phyloP scores from a whole-genome alignment of 176 grass and related monocot species.

The Avena eriantha region DNA sequence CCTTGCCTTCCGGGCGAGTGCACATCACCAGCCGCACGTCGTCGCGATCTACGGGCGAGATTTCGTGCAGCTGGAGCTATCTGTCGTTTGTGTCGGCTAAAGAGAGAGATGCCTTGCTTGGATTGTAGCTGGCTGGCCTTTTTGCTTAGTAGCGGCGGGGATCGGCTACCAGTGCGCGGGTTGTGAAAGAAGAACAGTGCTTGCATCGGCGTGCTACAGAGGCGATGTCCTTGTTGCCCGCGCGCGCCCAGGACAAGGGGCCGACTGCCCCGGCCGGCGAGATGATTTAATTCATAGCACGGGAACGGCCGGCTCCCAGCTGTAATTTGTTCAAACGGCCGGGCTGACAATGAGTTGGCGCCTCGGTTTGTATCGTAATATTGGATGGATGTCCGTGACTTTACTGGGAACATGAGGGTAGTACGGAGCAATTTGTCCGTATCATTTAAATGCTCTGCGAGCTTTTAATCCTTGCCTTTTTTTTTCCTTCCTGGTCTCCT shows the following conservation, averaged over 20 bases:
- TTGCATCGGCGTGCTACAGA: slow-evolving; percentile 49
- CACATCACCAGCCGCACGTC: not conserved
- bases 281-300: slow-evolving; percentile 1
- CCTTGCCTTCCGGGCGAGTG: slow-evolving; percentile 1
- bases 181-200: slow-evolving; percentile 37
- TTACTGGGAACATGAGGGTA: slow-evolving; percentile 26
- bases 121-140: slow-evolving; percentile 38
- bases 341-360: slow-evolving; percentile 21
- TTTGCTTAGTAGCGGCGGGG: not conserved
- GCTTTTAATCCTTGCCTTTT: not conserved
- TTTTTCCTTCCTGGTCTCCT: not conserved
- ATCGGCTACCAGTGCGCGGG: not conserved
- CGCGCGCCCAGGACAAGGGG: not conserved
- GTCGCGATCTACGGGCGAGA: slow-evolving; percentile 38
- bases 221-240: slow-evolving; percentile 16
- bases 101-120: slow-evolving; percentile 46
- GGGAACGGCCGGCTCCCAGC: slow-evolving; percentile 15
- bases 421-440: slow-evolving; percentile 40
- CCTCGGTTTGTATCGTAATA: slow-evolving; percentile 4
- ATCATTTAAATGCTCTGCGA: slow-evolving; percentile 8
- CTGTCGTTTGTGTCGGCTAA: slow-evolving; percentile 49
- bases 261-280: slow-evolving; percentile 16
- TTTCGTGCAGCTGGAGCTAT: slow-evolving; percentile 22
- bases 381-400: not conserved
- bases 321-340: slow-evolving; percentile 42